These are phyloP conservation scores for Cnidoscolus chayamansa DNA, from an alignment of 441 rosid genomes.

Conservation along the genomic window DNA sequence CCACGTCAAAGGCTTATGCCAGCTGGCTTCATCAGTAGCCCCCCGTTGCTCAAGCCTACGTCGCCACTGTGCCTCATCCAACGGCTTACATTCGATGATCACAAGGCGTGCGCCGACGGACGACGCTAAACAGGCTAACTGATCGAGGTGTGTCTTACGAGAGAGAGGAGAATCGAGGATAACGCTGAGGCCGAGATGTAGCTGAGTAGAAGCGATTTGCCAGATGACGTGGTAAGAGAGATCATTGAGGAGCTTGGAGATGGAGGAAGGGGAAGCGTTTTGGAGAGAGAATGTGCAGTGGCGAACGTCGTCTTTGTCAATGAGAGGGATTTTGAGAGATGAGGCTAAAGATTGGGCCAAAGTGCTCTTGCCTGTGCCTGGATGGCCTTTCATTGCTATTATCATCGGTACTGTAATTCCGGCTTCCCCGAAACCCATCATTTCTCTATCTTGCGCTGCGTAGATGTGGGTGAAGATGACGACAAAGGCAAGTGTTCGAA, in stretches of 20 bases:
- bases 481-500: not conserved
- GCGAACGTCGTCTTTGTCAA: constrained; percentile 68
- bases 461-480: too few relatives aligned
- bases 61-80: constrained; percentile 48
- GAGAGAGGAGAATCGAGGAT: constrained; percentile 63
- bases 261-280: constrained; percentile 8
- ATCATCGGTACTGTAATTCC: constrained; percentile 22
- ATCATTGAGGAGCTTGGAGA: constrained; percentile 44
- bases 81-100: constrained; percentile 52
- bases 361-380: constrained; percentile 62
- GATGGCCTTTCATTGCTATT: constrained; percentile 73
- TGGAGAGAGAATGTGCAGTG: constrained; percentile 48
- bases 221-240: constrained; percentile 42
- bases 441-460: not conserved
- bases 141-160: constrained; percentile 40
- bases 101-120: constrained; percentile 34
- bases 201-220: constrained; percentile 50
- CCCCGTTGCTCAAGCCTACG: constrained; percentile 48
- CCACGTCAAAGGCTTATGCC: constrained; percentile 75
- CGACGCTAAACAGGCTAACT: constrained; percentile 33
- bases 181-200: constrained; percentile 48
- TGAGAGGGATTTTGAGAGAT: constrained; percentile 51
- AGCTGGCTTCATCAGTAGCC: constrained; percentile 24
- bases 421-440: not conserved
- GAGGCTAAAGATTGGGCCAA: constrained; percentile 47